Conservation (phyloP, 179 eudicot genomes). For the Patellifolia procumbens region DNA sequence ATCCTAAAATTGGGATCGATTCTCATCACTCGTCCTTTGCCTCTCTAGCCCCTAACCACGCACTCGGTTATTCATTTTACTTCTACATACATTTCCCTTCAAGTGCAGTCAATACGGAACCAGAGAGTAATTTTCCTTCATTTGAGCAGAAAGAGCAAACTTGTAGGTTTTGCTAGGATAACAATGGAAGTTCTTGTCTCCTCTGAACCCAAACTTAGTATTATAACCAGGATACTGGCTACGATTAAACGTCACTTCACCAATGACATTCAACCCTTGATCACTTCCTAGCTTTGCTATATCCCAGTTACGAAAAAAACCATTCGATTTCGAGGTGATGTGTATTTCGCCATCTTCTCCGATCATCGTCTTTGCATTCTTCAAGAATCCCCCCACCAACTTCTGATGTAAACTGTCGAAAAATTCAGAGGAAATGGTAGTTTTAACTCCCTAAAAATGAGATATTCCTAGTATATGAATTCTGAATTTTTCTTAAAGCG, state of each 20-base stretch:
- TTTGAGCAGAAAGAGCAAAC: background rate
- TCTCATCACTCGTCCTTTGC: too few species aligned
- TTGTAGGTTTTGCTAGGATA: slow-evolving; percentile 28
- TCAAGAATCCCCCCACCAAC: slow-evolving; percentile 20
- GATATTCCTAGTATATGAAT: too few species aligned
- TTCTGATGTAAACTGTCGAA: slow-evolving; percentile 23
- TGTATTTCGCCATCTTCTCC: slow-evolving; percentile 30
- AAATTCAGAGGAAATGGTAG: background rate
- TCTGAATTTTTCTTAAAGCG: too few species aligned
- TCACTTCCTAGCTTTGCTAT: slow-evolving; percentile 18
- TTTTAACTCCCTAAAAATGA: background rate
- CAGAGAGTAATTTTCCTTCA: background rate
- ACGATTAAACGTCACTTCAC: slow-evolving; percentile 10
- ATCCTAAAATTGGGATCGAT: too few species aligned
- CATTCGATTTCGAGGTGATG: slow-evolving; percentile 26
- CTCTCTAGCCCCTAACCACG: too few species aligned
- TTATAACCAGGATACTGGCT: slow-evolving; percentile 29
- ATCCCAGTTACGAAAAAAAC: slow-evolving; percentile 19
- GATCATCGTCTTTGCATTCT: slow-evolving; percentile 34
- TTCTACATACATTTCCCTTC: too few species aligned
- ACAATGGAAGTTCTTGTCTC: slow-evolving; percentile 22
- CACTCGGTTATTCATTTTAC: too few species aligned
- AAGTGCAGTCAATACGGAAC: too few species aligned
- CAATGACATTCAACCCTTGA: slow-evolving; percentile 20
- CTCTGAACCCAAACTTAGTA: slow-evolving; percentile 36